Conservation (phyloP, 1,284 basidiomycete species). For the Malassezia obtusa region DNA sequence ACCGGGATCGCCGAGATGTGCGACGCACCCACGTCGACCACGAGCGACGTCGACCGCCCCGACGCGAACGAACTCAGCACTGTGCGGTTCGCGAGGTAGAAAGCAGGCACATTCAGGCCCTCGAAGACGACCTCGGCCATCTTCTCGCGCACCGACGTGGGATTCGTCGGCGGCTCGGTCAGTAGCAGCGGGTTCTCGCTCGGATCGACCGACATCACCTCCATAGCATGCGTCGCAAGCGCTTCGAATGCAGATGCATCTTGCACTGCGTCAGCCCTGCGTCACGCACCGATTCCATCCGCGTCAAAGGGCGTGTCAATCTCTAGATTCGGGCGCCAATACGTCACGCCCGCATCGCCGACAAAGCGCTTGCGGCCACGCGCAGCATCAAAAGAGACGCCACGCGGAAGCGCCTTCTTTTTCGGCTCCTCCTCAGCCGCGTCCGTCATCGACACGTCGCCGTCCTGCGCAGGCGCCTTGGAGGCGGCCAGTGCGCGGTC, state of each 20-base stretch:
- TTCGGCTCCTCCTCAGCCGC: conserved; percentile 3
- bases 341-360: conserved; percentile 80
- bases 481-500: conserved; percentile 23
- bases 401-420: conserved; percentile 4
- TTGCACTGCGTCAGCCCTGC: conserved; percentile 6
- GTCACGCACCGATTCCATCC: conserved; percentile 58
- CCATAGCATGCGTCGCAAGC: conserved; percentile 23
- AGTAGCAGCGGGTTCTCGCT: conserved; percentile 82
- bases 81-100: conserved; percentile 93
- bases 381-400: conserved; percentile 23
- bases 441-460: conserved; percentile 18
- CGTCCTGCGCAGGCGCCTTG: conserved; percentile 1
- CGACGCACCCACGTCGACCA: conserved; percentile 83
- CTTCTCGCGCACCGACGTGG: conserved; percentile 72
- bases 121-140: conserved; percentile 97
- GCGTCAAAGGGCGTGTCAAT: conserved; percentile 66
- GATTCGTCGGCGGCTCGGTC: conserved; percentile 95
- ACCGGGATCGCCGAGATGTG: conserved; percentile 85
- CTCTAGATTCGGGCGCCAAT: conserved; percentile 82
- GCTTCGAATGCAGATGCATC: conserved; percentile 24
- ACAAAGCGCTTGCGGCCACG: conserved; percentile 61
- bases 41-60: conserved; percentile 87
- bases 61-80: conserved; percentile 95
- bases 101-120: conserved; percentile 83
- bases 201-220: conserved; percentile 29